Evolutionary conservation across 495 filamentous ascomycete species (phyloP), one percentile per base, ranked within the genome.

Genomic region (Hypoxylon crocopeplum): DNA sequence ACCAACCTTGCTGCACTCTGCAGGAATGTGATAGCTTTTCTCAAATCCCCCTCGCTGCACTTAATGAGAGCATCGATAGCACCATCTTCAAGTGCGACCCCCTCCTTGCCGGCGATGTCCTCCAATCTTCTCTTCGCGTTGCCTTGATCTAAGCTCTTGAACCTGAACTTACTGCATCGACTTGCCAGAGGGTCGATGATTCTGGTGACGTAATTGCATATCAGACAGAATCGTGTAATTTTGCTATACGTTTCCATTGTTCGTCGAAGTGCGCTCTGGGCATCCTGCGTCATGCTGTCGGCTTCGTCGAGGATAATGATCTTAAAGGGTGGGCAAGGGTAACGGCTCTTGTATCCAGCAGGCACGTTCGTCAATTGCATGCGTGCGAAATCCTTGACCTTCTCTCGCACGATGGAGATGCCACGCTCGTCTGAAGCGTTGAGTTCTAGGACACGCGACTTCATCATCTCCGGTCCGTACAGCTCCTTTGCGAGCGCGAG

Each of bases 351-450:
- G 73, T 96, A 77, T 72, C 77, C 62, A 2, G 87, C 69, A 0
- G 89, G 87, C 1, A 90, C 85, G 51, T 94, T 89, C 24, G 90
- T 93, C 38, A 98, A 83, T 66, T 97, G 93, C 74, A 93, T 92
- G 22, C 93, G 86, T 5, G 95, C 95, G 67, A 98, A 98, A 72
- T 97, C 89, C 74, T 99, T 99, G 64, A 99, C 90, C 69, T 98
- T 99, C 67, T 95, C 90, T n/a, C 94, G 89, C 24, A 99, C 92
- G 51, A 99, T 98, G 24, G 84, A 88, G 69, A 98, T 98, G 30
- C 95, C 95, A 52, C 94, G 93, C 78, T 99, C 94, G 78, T 99
- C 94, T 32, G 95, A 98, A 59, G 94, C 94, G 77, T 99, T 99
- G 69, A 99, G 85, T 77, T 99, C 94, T 41, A 99, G 88, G 41